Percentiles rank a stretch among this genome's conserved stretches.
phyloP scores from a whole-genome alignment of 768 basidiomycete species.

The Pulveroboletus ravenelii region DNA sequence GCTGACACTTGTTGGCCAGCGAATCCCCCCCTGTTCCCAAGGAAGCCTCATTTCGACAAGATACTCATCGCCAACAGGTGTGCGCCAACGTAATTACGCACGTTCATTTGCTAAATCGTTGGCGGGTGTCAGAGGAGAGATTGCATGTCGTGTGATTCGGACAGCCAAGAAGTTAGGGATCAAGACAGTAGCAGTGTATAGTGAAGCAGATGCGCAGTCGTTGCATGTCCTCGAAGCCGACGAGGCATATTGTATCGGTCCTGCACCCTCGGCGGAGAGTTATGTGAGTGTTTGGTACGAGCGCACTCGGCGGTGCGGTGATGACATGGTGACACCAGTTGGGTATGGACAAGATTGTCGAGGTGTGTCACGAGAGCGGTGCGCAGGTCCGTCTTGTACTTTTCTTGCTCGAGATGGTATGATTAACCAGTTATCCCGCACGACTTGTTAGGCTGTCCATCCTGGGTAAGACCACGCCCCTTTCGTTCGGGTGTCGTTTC shows the following conservation, averaged over 20 bases:
- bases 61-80: slow-evolving; percentile 87
- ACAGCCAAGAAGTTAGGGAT: slow-evolving; percentile 86
- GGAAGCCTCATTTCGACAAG: slow-evolving; percentile 75
- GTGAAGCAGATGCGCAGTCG: slow-evolving; percentile 76
- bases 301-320: background rate
- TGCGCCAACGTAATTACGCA: background rate
- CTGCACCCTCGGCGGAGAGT: slow-evolving; percentile 82
- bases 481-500: background rate
- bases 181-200: slow-evolving; percentile 89
- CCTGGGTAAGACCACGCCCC: slow-evolving; percentile 56
- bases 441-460: slow-evolving; percentile 67
- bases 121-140: slow-evolving; percentile 67
- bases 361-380: slow-evolving; percentile 73
- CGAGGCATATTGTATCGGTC: slow-evolving; percentile 90
- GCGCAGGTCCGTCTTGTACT: slow-evolving; percentile 59
- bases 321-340: slow-evolving; percentile 44
- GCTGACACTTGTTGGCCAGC: slow-evolving; percentile 1
- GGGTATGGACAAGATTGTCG: slow-evolving; percentile 82
- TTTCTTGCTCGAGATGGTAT: background rate
- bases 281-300: slow-evolving; percentile 55
- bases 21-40: slow-evolving; percentile 2
- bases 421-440: too few relatives aligned
- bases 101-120: background rate
- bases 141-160: slow-evolving; percentile 91
- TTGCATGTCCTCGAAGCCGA: slow-evolving; percentile 85